These are phyloP conservation scores for Kalmanozyma brasiliensis DNA, from an alignment of 1,284 basidiomycete genomes.

Conservation along the genomic window DNA sequence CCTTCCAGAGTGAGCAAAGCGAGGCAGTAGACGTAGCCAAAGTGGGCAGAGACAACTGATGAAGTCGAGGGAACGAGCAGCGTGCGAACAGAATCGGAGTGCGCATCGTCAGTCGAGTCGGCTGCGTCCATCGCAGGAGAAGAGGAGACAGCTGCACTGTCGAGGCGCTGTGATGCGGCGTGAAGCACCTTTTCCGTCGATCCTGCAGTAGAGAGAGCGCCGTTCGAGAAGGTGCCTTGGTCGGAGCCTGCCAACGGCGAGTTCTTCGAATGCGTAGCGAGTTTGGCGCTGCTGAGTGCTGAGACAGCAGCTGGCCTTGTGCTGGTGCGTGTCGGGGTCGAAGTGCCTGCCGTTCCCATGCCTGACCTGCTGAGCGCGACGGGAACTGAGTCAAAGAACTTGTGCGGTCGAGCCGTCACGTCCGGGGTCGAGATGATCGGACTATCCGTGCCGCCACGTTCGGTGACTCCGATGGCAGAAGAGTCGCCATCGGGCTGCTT, in stretches of 20 bases:
- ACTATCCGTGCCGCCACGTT: conserved; percentile 25
- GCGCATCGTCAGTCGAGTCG: not conserved
- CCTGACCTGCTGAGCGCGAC: conserved; percentile 41
- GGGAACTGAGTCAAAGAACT: conserved; percentile 69
- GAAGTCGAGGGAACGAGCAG: conserved; percentile 39
- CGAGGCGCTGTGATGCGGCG: conserved; percentile 30
- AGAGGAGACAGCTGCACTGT: conserved; percentile 10
- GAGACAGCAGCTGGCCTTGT: conserved; percentile 1
- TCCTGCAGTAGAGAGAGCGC: conserved; percentile 11
- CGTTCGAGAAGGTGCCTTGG: not conserved
- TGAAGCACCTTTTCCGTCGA: conserved; percentile 32
- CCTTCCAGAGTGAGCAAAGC: conserved; percentile 71
- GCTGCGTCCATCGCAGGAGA: not conserved
- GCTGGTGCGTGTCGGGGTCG: conserved; percentile 20
- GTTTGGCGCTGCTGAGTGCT: conserved; percentile 1
- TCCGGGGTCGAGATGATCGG: conserved; percentile 44
- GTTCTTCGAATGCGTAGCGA: not conserved
- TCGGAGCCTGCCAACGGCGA: not conserved
- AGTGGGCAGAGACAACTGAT: conserved; percentile 80
- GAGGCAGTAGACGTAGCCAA: conserved; percentile 93
- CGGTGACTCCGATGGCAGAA: not conserved
- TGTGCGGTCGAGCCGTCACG: conserved; percentile 53
- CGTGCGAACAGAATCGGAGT: conserved; percentile 16
- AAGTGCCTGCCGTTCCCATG: conserved; percentile 30
- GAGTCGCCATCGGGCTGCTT: not conserved